Percentiles rank a stretch among this genome's conserved stretches.
phyloP scores from a whole-genome alignment of 2,329 filamentous ascomycete species.

The Fusarium neocosmosporiellum region DNA sequence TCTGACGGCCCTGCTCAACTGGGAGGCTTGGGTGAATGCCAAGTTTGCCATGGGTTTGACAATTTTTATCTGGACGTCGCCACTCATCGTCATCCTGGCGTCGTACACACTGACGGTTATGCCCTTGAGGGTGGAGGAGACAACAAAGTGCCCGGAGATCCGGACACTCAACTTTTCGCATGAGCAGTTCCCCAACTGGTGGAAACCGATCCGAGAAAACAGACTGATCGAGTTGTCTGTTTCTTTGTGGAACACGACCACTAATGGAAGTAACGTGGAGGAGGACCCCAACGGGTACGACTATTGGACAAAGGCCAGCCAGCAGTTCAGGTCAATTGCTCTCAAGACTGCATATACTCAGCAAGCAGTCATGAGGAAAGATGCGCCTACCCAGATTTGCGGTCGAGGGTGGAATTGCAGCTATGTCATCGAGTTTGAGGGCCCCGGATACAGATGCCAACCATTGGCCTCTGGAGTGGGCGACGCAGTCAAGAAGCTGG shows the following conservation, averaged over 20 bases:
- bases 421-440: slow-evolving; percentile 34
- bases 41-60: slow-evolving; percentile 42
- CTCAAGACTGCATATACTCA: slow-evolving; percentile 31
- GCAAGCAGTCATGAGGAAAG: slow-evolving; percentile 30
- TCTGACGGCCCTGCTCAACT: slow-evolving; percentile 39
- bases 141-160: slow-evolving; percentile 32
- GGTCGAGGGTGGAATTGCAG: slow-evolving; percentile 42
- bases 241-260: slow-evolving; percentile 38
- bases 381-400: slow-evolving; percentile 33
- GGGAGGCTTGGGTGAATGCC: slow-evolving; percentile 38
- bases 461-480: slow-evolving; percentile 27
- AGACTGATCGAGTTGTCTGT: slow-evolving; percentile 30
- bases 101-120: slow-evolving; percentile 39
- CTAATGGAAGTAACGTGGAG: not conserved
- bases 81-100: slow-evolving; percentile 42
- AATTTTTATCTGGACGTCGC: slow-evolving; percentile 42
- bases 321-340: slow-evolving; percentile 34
- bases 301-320: slow-evolving; percentile 35
- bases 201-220: slow-evolving; percentile 10
- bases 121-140: slow-evolving; percentile 15
- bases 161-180: slow-evolving; percentile 42
- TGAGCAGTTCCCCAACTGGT: slow-evolving; percentile 31
- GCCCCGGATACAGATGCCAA: slow-evolving; percentile 37
- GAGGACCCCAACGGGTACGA: slow-evolving; percentile 34
- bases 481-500: slow-evolving; percentile 27